phyloP scores from a whole-genome alignment of 2,329 filamentous ascomycete species.

The Diaporthe vaccinii region DNA sequence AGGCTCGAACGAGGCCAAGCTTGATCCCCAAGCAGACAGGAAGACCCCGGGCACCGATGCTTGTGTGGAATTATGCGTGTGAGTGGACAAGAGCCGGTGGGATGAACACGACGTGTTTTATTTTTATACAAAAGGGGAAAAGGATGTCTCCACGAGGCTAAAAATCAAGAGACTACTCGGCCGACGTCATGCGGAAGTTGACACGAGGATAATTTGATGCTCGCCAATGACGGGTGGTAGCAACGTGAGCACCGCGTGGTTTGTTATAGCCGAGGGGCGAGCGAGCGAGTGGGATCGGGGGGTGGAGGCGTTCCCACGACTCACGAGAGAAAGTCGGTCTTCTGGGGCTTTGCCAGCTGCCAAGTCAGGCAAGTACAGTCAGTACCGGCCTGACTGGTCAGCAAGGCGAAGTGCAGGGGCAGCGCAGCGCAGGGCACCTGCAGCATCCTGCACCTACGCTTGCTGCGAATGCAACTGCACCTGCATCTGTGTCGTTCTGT shows the following conservation, averaged over 20 bases:
- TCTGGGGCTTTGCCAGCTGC: slow-evolving; percentile 22
- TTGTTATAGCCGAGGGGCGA: slow-evolving; percentile 35
- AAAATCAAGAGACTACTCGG: slow-evolving; percentile 13
- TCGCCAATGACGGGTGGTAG: slow-evolving; percentile 9
- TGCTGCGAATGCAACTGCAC: background rate
- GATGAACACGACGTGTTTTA: background rate
- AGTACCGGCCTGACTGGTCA: background rate
- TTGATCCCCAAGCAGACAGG: slow-evolving; percentile 21
- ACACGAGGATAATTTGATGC: slow-evolving; percentile 19
- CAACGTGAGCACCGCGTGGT: slow-evolving; percentile 16
- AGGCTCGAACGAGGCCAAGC: slow-evolving; percentile 23
- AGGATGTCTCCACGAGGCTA: slow-evolving; percentile 14
- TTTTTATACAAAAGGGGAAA: slow-evolving; percentile 17
- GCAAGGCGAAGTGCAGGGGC: background rate
- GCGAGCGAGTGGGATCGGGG: slow-evolving; percentile 11
- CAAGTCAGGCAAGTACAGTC: slow-evolving; percentile 11
- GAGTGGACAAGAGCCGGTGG: background rate
- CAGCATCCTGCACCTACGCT: background rate
- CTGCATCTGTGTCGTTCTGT: background rate
- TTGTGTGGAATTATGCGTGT: background rate
- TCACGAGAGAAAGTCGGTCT: slow-evolving; percentile 8
- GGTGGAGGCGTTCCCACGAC: slow-evolving; percentile 31
- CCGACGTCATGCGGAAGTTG: slow-evolving; percentile 14
- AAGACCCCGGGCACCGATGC: slow-evolving; percentile 15
- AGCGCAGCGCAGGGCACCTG: background rate